Percentiles rank a stretch among this genome's conserved stretches.
These are phyloP conservation scores for Salix brachista DNA, from an alignment of 345 rosid genomes.

Conservation along the genomic window DNA sequence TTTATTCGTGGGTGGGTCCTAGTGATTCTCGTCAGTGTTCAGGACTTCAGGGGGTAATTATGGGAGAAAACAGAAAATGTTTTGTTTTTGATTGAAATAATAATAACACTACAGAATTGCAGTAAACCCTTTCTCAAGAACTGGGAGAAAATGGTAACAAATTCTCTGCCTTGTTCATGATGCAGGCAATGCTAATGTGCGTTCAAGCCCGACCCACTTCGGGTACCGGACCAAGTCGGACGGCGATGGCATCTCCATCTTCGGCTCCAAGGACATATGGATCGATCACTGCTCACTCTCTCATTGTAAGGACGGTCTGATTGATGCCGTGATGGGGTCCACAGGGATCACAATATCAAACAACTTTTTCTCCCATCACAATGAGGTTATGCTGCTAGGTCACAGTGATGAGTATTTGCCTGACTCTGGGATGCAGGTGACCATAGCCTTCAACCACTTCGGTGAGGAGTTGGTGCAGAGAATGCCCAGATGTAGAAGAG, in stretches of 20 bases:
- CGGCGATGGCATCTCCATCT: constrained; percentile 92
- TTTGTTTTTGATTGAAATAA: too few relatives aligned
- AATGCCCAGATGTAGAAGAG: constrained; percentile 89
- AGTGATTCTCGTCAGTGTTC: not conserved
- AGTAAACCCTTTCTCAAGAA: too few relatives aligned
- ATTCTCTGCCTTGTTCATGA: not conserved
- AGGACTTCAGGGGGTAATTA: too few relatives aligned
- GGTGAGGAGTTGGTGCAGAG: constrained; percentile 86
- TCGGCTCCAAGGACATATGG: constrained; percentile 92
- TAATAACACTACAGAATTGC: too few relatives aligned
- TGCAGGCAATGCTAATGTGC: constrained; percentile 66
- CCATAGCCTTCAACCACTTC: constrained; percentile 93
- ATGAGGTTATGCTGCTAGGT: constrained; percentile 94
- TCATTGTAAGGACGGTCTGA: constrained; percentile 86
- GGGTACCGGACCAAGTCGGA: constrained; percentile 80
- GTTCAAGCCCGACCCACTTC: constrained; percentile 83
- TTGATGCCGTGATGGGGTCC: constrained; percentile 93
- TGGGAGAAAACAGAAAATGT: too few relatives aligned
- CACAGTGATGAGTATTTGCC: constrained; percentile 86
- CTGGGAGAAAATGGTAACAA: too few relatives aligned
- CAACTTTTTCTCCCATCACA: constrained; percentile 91
- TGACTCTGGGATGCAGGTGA: constrained; percentile 91
- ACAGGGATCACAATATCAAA: constrained; percentile 91
- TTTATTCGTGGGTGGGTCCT: not conserved
- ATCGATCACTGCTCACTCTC: constrained; percentile 93